Percentiles rank a stretch among this genome's conserved stretches.
Evolutionary conservation across 768 basidiomycete species (phyloP).

Genomic region (Mycena sanguinolenta): DNA sequence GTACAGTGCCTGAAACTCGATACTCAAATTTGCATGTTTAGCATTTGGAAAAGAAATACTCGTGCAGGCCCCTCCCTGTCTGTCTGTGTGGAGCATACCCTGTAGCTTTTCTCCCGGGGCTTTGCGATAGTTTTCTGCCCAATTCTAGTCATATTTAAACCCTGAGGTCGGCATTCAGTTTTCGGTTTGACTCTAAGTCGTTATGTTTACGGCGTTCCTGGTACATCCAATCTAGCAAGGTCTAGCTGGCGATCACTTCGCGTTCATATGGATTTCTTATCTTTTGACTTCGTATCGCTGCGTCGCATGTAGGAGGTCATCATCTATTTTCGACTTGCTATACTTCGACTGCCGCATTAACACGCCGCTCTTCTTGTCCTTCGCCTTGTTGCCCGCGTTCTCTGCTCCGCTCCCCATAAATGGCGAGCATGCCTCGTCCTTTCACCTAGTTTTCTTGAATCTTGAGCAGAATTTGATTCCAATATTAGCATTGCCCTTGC

Average conservation of each 20-base stretch:
- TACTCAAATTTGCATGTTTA: constrained; percentile 22
- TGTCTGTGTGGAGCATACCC: constrained; percentile 15
- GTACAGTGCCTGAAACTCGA: constrained; percentile 23
- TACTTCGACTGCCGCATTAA: no score
- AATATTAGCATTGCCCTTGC: no score
- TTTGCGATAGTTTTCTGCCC: background rate
- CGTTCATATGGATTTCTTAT: constrained; percentile 17
- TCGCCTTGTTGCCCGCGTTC: no score
- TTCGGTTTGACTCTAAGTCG: constrained; percentile 18
- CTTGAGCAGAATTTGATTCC: no score
- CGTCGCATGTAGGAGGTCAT: constrained; percentile 18
- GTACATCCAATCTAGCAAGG: constrained; percentile 18
- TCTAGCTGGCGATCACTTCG: constrained; percentile 21
- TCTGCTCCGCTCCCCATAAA: no score
- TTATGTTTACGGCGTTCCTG: constrained; percentile 14
- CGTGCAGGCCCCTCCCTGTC: constrained; percentile 15
- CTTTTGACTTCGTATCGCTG: constrained; percentile 8
- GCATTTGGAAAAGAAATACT: constrained; percentile 17
- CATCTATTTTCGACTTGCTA: no score
- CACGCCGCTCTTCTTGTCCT: no score
- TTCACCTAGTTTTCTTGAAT: no score
- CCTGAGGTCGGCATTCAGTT: constrained; percentile 17
- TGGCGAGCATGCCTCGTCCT: no score
- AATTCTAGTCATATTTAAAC: constrained; percentile 20
- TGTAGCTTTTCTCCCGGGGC: constrained; percentile 11